Conservation (phyloP, 129 eudicot genomes). For the Lactuca sativa region DNA sequence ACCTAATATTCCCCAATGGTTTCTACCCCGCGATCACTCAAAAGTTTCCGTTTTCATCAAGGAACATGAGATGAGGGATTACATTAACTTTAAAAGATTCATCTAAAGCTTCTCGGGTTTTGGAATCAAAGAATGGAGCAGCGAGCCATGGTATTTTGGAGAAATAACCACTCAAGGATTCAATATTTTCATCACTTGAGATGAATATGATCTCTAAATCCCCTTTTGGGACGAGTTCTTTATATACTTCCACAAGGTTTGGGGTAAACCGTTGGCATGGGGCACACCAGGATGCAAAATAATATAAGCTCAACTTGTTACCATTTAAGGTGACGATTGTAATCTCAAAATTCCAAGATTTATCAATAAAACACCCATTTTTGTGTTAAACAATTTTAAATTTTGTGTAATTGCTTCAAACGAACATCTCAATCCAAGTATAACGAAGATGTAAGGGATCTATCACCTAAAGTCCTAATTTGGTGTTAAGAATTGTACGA, state of each 20-base stretch:
- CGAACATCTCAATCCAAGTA: no score
- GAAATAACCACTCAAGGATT: constrained; percentile 61
- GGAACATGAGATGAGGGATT: constrained; percentile 70
- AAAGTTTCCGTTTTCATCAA: constrained; percentile 54
- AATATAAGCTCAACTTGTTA: constrained; percentile 67
- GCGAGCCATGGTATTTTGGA: constrained; percentile 93
- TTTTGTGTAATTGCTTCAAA: no score
- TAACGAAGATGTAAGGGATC: no score
- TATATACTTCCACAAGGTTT: constrained; percentile 58
- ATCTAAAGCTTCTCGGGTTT: constrained; percentile 42
- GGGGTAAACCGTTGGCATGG: constrained; percentile 88
- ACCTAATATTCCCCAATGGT: constrained; percentile 54
- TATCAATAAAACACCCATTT: no score
- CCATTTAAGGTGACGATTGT: constrained; percentile 48
- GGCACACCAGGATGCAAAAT: constrained; percentile 89
- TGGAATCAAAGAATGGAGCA: constrained; percentile 64
- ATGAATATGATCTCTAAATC: constrained; percentile 69
- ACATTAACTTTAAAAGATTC: constrained; percentile 50
- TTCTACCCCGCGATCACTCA: constrained; percentile 48
- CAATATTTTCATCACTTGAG: constrained; percentile 63
- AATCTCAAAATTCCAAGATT: constrained; percentile 37
- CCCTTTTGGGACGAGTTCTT: constrained; percentile 42
- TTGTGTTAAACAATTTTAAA: no score
- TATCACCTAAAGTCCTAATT: no score
- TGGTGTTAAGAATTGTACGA: no score